Conservation (phyloP, 768 basidiomycete genomes). For the Suillus spraguei region DNA sequence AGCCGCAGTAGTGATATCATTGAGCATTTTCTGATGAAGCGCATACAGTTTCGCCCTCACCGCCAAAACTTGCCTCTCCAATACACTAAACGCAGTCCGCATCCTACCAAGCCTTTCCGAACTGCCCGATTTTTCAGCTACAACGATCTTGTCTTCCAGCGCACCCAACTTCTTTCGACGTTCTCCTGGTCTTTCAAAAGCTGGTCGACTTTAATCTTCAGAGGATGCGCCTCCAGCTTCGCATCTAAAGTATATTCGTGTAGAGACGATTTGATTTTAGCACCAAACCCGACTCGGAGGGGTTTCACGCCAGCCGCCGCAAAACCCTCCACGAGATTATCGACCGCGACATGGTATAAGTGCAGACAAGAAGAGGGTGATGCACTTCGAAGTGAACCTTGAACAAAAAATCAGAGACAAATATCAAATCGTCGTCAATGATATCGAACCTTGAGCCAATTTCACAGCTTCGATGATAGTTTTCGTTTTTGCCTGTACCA, state of each 20-base stretch:
- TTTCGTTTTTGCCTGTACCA: slow-evolving; percentile 91
- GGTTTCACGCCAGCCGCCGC: slow-evolving; percentile 63
- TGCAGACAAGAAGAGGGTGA: slow-evolving; percentile 87
- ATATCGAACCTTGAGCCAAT: slow-evolving; percentile 65
- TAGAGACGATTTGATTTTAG: slow-evolving; percentile 60
- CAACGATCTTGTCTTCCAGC: slow-evolving; percentile 29
- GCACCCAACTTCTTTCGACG: slow-evolving; percentile 25
- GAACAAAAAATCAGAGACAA: slow-evolving; percentile 12
- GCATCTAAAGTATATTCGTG: slow-evolving; percentile 61
- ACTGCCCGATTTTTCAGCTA: slow-evolving; percentile 20
- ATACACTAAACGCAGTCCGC: slow-evolving; percentile 24
- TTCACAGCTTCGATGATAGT: slow-evolving; percentile 87
- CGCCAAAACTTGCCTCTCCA: slow-evolving; percentile 35
- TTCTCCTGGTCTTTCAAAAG: slow-evolving; percentile 42
- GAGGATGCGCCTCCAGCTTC: slow-evolving; percentile 63
- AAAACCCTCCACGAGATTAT: slow-evolving; percentile 84
- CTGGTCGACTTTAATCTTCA: slow-evolving; percentile 45
- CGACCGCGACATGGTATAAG: slow-evolving; percentile 92
- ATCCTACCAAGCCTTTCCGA: slow-evolving; percentile 31
- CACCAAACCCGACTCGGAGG: slow-evolving; percentile 71
- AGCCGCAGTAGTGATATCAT: slow-evolving; percentile 60
- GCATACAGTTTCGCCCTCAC: slow-evolving; percentile 50
- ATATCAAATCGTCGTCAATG: not conserved
- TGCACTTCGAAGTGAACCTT: slow-evolving; percentile 80
- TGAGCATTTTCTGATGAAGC: slow-evolving; percentile 62